Evolutionary conservation across 805 yeast species (phyloP).

Genomic region (Kodamaea jinghongensis): DNA sequence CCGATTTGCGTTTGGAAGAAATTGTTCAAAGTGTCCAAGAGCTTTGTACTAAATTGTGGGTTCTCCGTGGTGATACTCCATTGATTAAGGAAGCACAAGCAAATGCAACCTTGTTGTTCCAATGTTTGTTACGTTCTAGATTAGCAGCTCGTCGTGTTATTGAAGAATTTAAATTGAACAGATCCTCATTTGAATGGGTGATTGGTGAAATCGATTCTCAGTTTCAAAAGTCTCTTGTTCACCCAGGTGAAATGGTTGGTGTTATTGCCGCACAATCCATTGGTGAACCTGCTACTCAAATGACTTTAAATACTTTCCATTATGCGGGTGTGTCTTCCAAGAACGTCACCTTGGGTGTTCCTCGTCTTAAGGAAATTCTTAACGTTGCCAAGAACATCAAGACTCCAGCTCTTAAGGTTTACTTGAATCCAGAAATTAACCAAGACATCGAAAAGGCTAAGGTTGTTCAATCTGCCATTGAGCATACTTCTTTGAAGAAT

Average conservation of each 20-base stretch:
- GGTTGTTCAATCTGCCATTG: slow-evolving; percentile 93
- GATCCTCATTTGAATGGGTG: slow-evolving; percentile 93
- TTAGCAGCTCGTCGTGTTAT: slow-evolving; percentile 86
- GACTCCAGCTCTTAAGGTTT: slow-evolving; percentile 99
- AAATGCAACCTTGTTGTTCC: slow-evolving; percentile 87
- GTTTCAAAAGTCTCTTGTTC: slow-evolving; percentile 86
- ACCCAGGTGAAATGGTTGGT: slow-evolving; percentile 99
- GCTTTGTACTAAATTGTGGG: slow-evolving; percentile 63
- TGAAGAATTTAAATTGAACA: slow-evolving; percentile 83
- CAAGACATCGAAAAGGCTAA: slow-evolving; percentile 92
- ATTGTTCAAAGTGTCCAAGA: slow-evolving; percentile 69
- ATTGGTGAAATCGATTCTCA: slow-evolving; percentile 91
- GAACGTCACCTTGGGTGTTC: slow-evolving; percentile 96
- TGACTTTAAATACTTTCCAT: slow-evolving; percentile 97
- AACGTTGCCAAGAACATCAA: slow-evolving; percentile 98
- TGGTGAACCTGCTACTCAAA: slow-evolving; percentile 98
- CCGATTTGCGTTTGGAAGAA: slow-evolving; percentile 84
- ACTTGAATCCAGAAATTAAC: slow-evolving; percentile 75
- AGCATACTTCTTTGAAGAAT: slow-evolving; percentile 90
- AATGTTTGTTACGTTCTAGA: slow-evolving; percentile 89
- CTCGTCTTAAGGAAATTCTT: slow-evolving; percentile 95
- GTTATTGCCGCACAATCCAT: slow-evolving; percentile 96
- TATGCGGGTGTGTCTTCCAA: slow-evolving; percentile 97
- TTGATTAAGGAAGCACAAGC: slow-evolving; percentile 82
- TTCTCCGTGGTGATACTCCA: slow-evolving; percentile 77